A percentile compares a stretch with the other conserved stretches of the same genome.
phyloP scores from a whole-genome alignment of 2,329 filamentous ascomycete genomes.

The Talaromyces sp. region DNA sequence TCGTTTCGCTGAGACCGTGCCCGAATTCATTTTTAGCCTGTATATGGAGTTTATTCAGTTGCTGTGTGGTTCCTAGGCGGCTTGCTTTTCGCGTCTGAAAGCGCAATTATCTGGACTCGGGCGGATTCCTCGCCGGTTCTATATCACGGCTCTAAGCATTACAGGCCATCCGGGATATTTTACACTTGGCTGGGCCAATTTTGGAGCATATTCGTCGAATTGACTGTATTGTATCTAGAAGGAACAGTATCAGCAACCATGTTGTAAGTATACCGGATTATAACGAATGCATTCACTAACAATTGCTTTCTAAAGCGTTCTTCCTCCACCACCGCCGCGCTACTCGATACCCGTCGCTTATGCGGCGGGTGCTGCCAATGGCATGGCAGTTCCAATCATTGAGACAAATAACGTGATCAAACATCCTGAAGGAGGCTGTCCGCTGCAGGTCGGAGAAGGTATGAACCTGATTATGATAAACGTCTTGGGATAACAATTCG shows the following conservation, averaged over 20 bases:
- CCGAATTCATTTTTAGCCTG: not conserved
- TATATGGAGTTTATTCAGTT: not conserved
- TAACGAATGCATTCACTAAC: not conserved
- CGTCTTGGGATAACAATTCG: not conserved
- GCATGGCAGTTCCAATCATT: conserved; percentile 67
- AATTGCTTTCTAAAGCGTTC: conserved; percentile 54
- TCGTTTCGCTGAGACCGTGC: not conserved
- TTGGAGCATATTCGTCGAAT: not conserved
- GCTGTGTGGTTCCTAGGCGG: too few relatives aligned
- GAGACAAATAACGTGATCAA: conserved; percentile 90
- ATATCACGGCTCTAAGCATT: not conserved
- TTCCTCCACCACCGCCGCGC: conserved; percentile 76
- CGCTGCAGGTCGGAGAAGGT: conserved; percentile 93
- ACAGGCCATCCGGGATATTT: too few relatives aligned
- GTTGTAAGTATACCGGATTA: conserved; percentile 22
- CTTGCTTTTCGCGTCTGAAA: not conserved
- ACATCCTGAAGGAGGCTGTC: conserved; percentile 77
- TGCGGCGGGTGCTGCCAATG: conserved; percentile 65
- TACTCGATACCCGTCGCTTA: conserved; percentile 71
- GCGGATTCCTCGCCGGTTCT: not conserved
- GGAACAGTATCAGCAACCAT: conserved; percentile 16
- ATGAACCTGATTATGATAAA: conserved; percentile 17
- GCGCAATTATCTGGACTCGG: not conserved
- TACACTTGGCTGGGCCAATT: not conserved
- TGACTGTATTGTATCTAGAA: not conserved